Evolutionary conservation across 1,284 basidiomycete species (phyloP).

Genomic region (Pseudozyma pruni): DNA sequence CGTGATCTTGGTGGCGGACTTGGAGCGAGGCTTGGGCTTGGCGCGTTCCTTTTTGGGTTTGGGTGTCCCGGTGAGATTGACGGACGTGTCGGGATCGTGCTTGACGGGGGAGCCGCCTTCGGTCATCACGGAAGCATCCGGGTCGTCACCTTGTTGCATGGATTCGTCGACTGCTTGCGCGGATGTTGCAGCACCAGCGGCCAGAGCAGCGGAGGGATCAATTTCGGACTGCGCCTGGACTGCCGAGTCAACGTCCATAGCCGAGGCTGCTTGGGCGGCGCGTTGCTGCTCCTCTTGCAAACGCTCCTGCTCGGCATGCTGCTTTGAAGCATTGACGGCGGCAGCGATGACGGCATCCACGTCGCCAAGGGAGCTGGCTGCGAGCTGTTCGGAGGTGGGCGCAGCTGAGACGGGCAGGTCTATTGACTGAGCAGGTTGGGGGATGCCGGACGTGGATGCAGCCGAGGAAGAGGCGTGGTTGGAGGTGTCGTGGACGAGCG

Average conservation of each 20-base stretch:
- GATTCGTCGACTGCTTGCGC: constrained; percentile 14
- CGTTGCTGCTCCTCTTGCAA: constrained; percentile 29
- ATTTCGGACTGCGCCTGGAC: constrained; percentile 26
- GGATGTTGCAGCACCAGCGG: constrained; percentile 11
- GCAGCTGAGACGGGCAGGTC: constrained; percentile 9
- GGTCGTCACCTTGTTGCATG: constrained; percentile 26
- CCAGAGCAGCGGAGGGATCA: constrained; percentile 32
- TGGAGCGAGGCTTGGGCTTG: constrained; percentile 52
- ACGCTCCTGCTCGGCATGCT: constrained; percentile 37
- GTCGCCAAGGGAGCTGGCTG: constrained; percentile 38
- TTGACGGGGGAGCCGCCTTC: constrained; percentile 28
- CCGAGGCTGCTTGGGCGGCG: constrained; percentile 9
- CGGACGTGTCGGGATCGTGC: constrained; percentile 17
- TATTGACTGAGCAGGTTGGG: neutral
- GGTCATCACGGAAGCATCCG: constrained; percentile 42
- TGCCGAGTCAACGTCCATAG: constrained; percentile 31
- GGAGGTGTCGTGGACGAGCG: constrained; percentile 15
- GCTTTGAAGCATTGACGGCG: constrained; percentile 42
- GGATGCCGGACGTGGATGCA: constrained; percentile 5
- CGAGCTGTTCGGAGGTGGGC: constrained; percentile 14
- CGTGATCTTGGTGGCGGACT: constrained; percentile 57
- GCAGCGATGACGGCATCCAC: constrained; percentile 45
- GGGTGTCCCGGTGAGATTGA: constrained; percentile 28
- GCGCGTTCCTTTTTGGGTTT: constrained; percentile 53
- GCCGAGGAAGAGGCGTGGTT: constrained; percentile 15